Conservation (phyloP, 192 early-diverging fungal genomes). For the Rhizoclosmatium sp. region DNA sequence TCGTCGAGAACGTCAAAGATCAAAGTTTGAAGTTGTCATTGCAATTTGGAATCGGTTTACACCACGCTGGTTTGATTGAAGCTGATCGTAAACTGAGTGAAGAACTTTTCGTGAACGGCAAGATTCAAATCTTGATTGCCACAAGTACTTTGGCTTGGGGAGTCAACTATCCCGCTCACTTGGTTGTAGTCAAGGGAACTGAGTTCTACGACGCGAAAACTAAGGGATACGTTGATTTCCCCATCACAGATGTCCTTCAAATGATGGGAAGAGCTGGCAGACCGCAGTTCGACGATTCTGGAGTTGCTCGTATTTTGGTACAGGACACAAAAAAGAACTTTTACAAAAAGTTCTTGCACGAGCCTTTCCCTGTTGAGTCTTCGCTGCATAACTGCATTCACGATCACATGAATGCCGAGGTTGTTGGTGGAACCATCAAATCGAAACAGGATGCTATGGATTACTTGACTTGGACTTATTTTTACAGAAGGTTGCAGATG, state of each 20-base stretch:
- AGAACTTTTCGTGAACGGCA: conserved; percentile 91
- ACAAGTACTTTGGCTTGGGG: conserved; percentile 98
- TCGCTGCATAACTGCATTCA: conserved; percentile 63
- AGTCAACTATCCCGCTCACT: conserved; percentile 95
- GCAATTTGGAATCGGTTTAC: conserved; percentile 95
- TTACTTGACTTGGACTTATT: conserved; percentile 96
- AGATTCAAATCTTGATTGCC: conserved; percentile 96
- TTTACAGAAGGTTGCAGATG: conserved; percentile 87
- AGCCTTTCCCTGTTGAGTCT: conserved; percentile 76
- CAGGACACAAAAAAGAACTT: conserved; percentile 97
- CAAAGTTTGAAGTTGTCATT: conserved; percentile 79
- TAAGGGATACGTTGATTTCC: conserved; percentile 92
- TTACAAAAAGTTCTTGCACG: conserved; percentile 97
- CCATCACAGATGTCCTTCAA: conserved; percentile 97
- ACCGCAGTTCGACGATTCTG: conserved; percentile 94
- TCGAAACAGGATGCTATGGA: conserved; percentile 94
- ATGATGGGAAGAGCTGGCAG: conserved; percentile 99
- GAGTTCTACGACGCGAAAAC: conserved; percentile 95
- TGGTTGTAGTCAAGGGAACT: conserved; percentile 98
- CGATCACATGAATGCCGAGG: conserved; percentile 96
- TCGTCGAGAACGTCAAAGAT: conserved; percentile 80
- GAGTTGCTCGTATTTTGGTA: conserved; percentile 91
- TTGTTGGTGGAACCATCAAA: conserved; percentile 85
- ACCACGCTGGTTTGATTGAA: conserved; percentile 95
- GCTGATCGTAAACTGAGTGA: conserved; percentile 87